A percentile compares a stretch with the other conserved stretches of the same genome.
Conservation (phyloP, 2,329 filamentous ascomycete genomes). For the Coleophoma eucalyptorum region DNA sequence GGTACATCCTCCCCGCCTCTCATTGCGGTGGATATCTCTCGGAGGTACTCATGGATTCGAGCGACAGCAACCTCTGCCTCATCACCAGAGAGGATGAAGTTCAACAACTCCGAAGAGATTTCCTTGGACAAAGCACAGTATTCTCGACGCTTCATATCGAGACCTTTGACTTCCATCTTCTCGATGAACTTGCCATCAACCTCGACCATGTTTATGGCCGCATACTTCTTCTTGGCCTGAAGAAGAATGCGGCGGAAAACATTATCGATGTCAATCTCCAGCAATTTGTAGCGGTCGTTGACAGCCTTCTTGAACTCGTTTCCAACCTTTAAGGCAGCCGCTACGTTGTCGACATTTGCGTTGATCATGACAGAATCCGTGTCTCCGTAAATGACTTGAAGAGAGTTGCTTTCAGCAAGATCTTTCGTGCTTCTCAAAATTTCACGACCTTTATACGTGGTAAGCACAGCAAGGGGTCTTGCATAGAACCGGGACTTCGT, state of each 20-base stretch:
- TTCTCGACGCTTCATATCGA: conserved; percentile 96
- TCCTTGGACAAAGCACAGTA: conserved; percentile 96
- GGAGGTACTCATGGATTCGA: conserved; percentile 89
- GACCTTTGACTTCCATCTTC: conserved; percentile 95
- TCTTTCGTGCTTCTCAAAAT: conserved; percentile 96
- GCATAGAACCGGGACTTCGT: conserved; percentile 97
- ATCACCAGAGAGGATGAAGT: conserved; percentile 91
- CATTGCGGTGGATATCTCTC: conserved; percentile 83
- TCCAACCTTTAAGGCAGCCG: conserved; percentile 86
- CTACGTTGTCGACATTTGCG: conserved; percentile 90
- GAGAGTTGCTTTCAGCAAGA: conserved; percentile 82
- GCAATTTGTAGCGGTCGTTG: conserved; percentile 85
- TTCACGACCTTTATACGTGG: conserved; percentile 95
- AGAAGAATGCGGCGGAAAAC: conserved; percentile 89
- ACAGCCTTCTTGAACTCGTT: conserved; percentile 93
- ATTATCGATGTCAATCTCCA: conserved; percentile 98
- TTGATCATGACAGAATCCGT: conserved; percentile 99
- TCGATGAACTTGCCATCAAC: conserved; percentile 86
- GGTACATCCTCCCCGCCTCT: conserved; percentile 67
- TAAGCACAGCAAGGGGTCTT: conserved; percentile 88
- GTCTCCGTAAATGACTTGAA: conserved; percentile 97
- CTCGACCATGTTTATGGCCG: conserved; percentile 90
- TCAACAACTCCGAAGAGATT: conserved; percentile 83
- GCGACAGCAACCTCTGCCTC: conserved; percentile 84
- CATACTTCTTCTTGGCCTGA: conserved; percentile 99